A percentile compares a stretch with the other conserved stretches of the same genome.
phyloP scores from a whole-genome alignment of 768 basidiomycete genomes.

The Mycena capillaripes region DNA sequence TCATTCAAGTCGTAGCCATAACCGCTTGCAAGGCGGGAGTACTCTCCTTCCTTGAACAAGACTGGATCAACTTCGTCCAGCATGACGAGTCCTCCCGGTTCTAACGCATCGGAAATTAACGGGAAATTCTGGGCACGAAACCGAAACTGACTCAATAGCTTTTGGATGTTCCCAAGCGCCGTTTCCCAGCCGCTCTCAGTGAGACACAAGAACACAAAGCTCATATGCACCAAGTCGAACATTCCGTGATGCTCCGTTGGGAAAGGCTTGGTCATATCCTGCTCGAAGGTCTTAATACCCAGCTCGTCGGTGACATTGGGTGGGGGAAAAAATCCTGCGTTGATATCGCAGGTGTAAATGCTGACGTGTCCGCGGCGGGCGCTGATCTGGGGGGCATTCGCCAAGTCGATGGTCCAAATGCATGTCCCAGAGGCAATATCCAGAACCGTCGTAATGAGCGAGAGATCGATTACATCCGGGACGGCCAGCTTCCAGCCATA shows the following conservation, averaged over 20 bases:
- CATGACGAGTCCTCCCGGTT: not conserved
- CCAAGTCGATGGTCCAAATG: conserved; percentile 35
- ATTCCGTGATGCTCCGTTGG: conserved; percentile 23
- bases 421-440: conserved; percentile 37
- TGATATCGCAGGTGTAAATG: conserved; percentile 36
- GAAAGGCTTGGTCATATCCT: conserved; percentile 37
- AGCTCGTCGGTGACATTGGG: not conserved
- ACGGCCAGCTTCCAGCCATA: conserved; percentile 26
- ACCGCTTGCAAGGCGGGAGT: not conserved
- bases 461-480: conserved; percentile 24
- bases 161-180: conserved; percentile 18
- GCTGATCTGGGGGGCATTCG: conserved; percentile 3
- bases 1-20: conserved; percentile 1
- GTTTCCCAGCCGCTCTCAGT: conserved; percentile 30
- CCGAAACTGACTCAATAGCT: conserved; percentile 25
- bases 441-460: conserved; percentile 8
- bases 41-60: not conserved
- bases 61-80: not conserved
- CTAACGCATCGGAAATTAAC: not conserved
- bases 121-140: too few relatives aligned
- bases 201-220: conserved; percentile 31
- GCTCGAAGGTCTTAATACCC: conserved; percentile 34
- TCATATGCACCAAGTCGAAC: conserved; percentile 37
- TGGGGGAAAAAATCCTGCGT: conserved; percentile 24
- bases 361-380: conserved; percentile 3